Evolutionary conservation across 495 filamentous ascomycete species (phyloP).

Genomic region (Alectoria sarmentosa): DNA sequence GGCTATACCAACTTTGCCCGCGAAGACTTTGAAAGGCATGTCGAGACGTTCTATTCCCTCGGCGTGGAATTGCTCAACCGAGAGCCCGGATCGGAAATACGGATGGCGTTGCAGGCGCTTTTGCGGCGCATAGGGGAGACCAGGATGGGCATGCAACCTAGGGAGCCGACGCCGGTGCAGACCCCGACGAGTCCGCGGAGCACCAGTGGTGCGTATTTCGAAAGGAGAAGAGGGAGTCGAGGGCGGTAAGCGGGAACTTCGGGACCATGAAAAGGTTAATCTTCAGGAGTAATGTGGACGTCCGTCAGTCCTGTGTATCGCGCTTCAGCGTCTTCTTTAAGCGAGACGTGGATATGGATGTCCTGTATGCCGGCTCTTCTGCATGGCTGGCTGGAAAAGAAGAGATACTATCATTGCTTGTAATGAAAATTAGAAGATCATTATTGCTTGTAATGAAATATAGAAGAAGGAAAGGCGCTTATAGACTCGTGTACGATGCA

Average conservation of each 20-base stretch:
- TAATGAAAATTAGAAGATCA: neutral
- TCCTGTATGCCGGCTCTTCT: neutral
- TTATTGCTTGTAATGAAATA: neutral
- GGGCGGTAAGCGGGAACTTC: conserved; percentile 4
- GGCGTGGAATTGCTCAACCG: conserved; percentile 74
- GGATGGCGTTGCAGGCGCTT: conserved; percentile 66
- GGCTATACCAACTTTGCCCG: conserved; percentile 82
- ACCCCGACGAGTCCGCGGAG: conserved; percentile 42
- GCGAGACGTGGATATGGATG: neutral
- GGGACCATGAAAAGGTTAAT: neutral
- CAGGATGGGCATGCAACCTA: conserved; percentile 54
- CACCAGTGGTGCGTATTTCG: conserved; percentile 21
- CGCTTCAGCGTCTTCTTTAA: neutral
- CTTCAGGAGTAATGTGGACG: neutral
- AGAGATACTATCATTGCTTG: neutral
- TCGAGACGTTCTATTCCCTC: conserved; percentile 78
- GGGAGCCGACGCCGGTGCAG: conserved; percentile 30
- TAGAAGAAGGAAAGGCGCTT: neutral
- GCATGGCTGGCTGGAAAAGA: neutral
- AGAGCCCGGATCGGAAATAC: conserved; percentile 70
- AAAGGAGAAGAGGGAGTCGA: conserved; percentile 25
- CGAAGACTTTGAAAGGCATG: conserved; percentile 73
- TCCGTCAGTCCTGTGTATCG: neutral
- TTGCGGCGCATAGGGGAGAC: conserved; percentile 78
- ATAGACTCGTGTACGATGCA: neutral